Conservation (phyloP, 805 yeast species). For the Cyberlindnera japonica region DNA sequence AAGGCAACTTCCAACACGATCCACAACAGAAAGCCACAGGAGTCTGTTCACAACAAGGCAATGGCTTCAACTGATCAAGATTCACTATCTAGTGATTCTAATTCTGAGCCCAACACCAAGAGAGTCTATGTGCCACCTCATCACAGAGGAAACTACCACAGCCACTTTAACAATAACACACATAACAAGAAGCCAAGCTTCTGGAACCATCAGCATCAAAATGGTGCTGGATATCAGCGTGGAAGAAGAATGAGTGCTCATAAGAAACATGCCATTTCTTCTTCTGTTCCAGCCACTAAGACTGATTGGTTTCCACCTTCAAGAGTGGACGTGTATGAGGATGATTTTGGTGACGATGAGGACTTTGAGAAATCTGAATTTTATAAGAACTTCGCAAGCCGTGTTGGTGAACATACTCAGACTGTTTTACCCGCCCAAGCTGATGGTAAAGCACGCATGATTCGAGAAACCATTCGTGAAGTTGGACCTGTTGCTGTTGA, state of each 20-base stretch:
- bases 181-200: conserved; percentile 18
- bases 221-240: conserved; percentile 7
- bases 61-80: not conserved
- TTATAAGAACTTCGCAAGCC: conserved; percentile 20
- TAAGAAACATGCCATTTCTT: conserved; percentile 24
- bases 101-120: conserved; percentile 19
- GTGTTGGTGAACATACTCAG: conserved; percentile 21
- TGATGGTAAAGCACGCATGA: conserved; percentile 6
- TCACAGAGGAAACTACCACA: conserved; percentile 35
- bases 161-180: not conserved
- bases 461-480: conserved; percentile 14
- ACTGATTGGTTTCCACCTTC: conserved; percentile 30
- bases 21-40: conserved; percentile 9
- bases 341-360: conserved; percentile 24
- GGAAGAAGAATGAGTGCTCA: conserved; percentile 20
- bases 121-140: conserved; percentile 49
- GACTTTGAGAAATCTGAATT: conserved; percentile 23
- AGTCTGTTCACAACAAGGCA: not conserved
- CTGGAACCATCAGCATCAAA: conserved; percentile 15
- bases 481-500: conserved; percentile 9
- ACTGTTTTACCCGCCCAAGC: not conserved
- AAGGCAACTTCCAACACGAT: conserved; percentile 15
- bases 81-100: conserved; percentile 7
- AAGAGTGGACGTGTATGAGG: conserved; percentile 14
- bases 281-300: conserved; percentile 35